A percentile compares a stretch with the other conserved stretches of the same genome.
phyloP scores from a whole-genome alignment of 2,329 filamentous ascomycete genomes.

The Plenodomus tracheiphilus region DNA sequence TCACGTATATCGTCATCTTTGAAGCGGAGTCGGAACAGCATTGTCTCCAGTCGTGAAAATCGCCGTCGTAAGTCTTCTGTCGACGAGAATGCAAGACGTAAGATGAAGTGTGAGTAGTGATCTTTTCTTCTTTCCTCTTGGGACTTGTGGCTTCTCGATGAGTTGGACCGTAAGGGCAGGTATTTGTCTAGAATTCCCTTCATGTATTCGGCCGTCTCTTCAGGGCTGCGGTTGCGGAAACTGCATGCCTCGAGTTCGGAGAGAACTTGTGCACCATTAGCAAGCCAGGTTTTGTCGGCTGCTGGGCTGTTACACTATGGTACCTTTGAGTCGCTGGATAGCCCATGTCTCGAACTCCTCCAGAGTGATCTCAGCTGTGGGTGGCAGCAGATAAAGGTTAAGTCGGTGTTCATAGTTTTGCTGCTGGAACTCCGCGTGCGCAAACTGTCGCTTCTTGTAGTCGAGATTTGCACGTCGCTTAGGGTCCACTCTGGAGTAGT shows the following conservation, averaged over 20 bases:
- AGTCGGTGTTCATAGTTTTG: conserved; percentile 81
- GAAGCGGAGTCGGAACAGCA: conserved; percentile 84
- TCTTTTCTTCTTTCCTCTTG: conserved; percentile 84
- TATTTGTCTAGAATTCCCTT: conserved; percentile 85
- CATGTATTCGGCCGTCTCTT: conserved; percentile 83
- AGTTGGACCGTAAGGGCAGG: conserved; percentile 77
- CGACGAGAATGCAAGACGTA: conserved; percentile 86
- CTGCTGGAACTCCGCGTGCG: conserved; percentile 73
- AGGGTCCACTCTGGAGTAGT: conserved; percentile 53
- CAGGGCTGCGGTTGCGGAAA: conserved; percentile 85
- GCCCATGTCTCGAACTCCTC: conserved; percentile 99
- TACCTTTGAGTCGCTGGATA: conserved; percentile 80
- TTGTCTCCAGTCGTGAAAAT: conserved; percentile 84
- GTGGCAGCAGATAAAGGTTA: conserved; percentile 88
- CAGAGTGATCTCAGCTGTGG: conserved; percentile 90
- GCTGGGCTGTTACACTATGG: too few relatives aligned
- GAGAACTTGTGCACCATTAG: conserved; percentile 60
- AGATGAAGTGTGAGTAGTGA: conserved; percentile 97
- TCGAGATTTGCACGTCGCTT: conserved; percentile 80
- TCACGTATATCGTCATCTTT: conserved; percentile 75
- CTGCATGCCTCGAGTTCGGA: conserved; percentile 91
- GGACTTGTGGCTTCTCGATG: conserved; percentile 62
- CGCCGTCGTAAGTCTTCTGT: conserved; percentile 88
- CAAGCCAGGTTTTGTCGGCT: too few relatives aligned
- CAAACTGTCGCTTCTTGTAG: conserved; percentile 85